Evolutionary conservation across 768 basidiomycete genomes (phyloP), one percentile per base, ranked within the genome.

Genomic region (Collybiopsis confluens): DNA sequence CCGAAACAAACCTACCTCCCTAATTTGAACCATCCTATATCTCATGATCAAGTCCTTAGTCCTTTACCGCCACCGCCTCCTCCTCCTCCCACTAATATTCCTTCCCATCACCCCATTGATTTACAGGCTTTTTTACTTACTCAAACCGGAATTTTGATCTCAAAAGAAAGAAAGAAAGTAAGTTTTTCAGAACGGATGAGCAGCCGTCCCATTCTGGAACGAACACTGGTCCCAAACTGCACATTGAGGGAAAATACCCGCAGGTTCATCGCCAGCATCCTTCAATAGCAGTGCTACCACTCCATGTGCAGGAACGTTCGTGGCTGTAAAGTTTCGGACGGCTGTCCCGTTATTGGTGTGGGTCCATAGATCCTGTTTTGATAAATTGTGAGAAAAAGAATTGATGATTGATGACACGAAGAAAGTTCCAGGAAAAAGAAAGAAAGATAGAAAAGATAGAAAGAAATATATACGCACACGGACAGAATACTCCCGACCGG

Each of bases 401-500:
- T 40, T 40, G n/a, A n/a, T n/a, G n/a, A n/a, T 15, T 7, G 38
- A 20, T 5, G 18, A n/a, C 38, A 20, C 21, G 28, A 23, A 37
- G 35, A n/a, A 45, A 23, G 45, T 4, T 23, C 11, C 11, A 30
- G 46, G 20, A 46, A 37, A 37, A 16, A 21, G 7, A 13, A 54
- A 30, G 5, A 36, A 9, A 30, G 20, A n/a, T 8, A 38, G 26
- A 23, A 13, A 30, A 41, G 7, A 52, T 40, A 6, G 16, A 26
- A 42, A 11, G 20, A 5, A 4, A 35, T 7, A 50, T 5, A 24
- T 9, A 64, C 80, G 35, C 62, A 84, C 83, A 57, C 81, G 71
- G 49, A 85, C 80, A 20, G 75, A 64, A 60, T 85, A 85, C 64
- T 81, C 75, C 33, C 78, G 72, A 9, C 83, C 83, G 1, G 82